Evolutionary conservation across 2,329 filamentous ascomycete species (phyloP), one percentile per base, ranked within the genome.

Genomic region (Ophiocordyceps sinensis): DNA sequence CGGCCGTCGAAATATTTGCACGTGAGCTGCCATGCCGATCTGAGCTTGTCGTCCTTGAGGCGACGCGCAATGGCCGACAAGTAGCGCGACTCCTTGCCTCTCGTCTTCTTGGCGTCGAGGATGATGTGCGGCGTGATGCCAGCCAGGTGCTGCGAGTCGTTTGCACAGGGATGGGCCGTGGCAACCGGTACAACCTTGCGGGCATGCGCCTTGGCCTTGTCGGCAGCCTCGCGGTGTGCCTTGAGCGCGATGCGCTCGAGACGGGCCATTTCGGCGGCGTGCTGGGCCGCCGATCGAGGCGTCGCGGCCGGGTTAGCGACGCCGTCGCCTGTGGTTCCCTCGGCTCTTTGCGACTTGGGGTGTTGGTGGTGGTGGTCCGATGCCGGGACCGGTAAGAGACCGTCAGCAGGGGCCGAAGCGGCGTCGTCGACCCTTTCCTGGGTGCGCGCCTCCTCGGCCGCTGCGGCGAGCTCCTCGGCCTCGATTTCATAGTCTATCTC

Each of bases 1-100:
- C 72, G 74, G 1, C 91, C 91, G 57, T 96, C 88, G 51, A 96
- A 85, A 59, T 95, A 91, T 58, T 83, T 85, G 52, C 80, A 73
- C 51, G 94, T 77, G 36, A 72, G 66, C 2, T 77, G 74, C 82
- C 87, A 94, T 38, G 75, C 71, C 43, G 76, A 71, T 35, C 75
- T 69, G 13, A 84, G 60, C 44, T 77, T 74, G 14, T 67, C 64
- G 46, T 78, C 70, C 43, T 57, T 62, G 42, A 79, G 65, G 10
- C 75, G 65, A 38, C 62, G 63, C 7, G 64, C 70, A 42, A 80
- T 77, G 32, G 75, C 73, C n/a, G 68, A 68, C 12, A 81, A 63
- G 52, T 79, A 94, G 15, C 83, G 70, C 2, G 81, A 83, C 60
- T 94, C 86, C 37, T 81, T 70, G 13, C 83, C 79, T 2, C 80